A percentile compares a stretch with the other conserved stretches of the same genome.
These are phyloP conservation scores for Arthroderma uncinatum DNA, from an alignment of 2,329 filamentous ascomycete genomes.

Conservation along the genomic window DNA sequence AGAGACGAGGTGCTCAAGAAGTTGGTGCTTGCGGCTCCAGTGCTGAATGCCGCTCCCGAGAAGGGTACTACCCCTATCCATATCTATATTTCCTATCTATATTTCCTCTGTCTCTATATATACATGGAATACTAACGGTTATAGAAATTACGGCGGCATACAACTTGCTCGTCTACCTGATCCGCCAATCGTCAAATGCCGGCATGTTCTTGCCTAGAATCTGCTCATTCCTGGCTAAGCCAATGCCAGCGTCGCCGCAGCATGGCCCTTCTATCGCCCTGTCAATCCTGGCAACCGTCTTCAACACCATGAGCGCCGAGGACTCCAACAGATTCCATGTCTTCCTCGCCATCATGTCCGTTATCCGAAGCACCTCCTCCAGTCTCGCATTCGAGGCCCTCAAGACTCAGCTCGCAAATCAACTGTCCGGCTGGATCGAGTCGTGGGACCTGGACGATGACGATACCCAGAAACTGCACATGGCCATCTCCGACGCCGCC, in stretches of 20 bases:
- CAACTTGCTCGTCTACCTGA: slow-evolving; percentile 90
- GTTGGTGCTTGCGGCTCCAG: slow-evolving; percentile 67
- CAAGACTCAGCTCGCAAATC: slow-evolving; percentile 64
- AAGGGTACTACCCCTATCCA: slow-evolving; percentile 45
- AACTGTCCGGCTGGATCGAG: slow-evolving; percentile 69
- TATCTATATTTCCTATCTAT: neutral
- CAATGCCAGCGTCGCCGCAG: slow-evolving; percentile 71
- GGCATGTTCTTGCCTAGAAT: slow-evolving; percentile 78
- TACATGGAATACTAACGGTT: slow-evolving; percentile 7
- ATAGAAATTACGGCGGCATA: slow-evolving; percentile 86
- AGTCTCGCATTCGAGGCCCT: slow-evolving; percentile 71
- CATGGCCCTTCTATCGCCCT: slow-evolving; percentile 80
- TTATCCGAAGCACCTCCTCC: slow-evolving; percentile 61
- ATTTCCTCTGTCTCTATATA: neutral
- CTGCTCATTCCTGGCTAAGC: slow-evolving; percentile 79
- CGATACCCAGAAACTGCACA: slow-evolving; percentile 72
- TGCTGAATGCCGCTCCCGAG: slow-evolving; percentile 77
- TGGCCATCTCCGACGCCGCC: slow-evolving; percentile 71
- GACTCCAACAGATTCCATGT: slow-evolving; percentile 81
- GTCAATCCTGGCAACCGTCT: slow-evolving; percentile 84
- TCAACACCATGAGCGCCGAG: slow-evolving; percentile 75
- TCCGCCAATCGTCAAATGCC: slow-evolving; percentile 72
- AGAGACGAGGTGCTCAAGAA: slow-evolving; percentile 79
- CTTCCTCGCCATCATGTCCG: slow-evolving; percentile 74
- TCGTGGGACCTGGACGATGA: slow-evolving; percentile 75